Base-by-base conservation (phyloP, 768 basidiomycete species). In the Termitomyces sp. region DNA sequence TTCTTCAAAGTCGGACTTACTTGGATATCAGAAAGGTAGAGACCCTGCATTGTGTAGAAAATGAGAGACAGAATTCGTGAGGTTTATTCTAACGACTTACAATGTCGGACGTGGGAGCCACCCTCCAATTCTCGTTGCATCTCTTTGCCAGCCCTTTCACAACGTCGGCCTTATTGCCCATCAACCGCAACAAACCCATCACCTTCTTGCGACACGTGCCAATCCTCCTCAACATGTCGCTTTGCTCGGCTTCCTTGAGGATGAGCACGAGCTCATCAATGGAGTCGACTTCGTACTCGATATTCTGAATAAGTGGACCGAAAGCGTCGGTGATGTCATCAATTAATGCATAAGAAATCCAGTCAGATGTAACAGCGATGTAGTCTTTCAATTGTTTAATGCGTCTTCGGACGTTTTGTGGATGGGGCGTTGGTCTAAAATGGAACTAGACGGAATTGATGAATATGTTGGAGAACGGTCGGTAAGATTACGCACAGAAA, bases 261-360 rank as follows among this genome's bases (percentile, higher is more conserved):
- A 99, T 99, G 59, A 99, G 77, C 65, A 98, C 97, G 50, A 99
- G 81, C 75, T 99, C 97, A 66, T 98, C 97, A 61, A 99, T 98
- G 60, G 89, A 92, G 74, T 99, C 97, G 73, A 99, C 97, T 74
- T 99, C 97, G 65, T 98, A 98, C 71, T 99, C 97, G 72, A 98
- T 99, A 69, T 88, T 87, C 72, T 98, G 97, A 66, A 99, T 98
- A 57, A 99, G 82, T 5, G 97, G 97, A 15, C 97, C 97, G 69
- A 99, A 99, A 9, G 94, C 96, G 68, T 99, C 97, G 49, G 97
- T 98, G 70, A 99, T 98, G 73, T 99, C 97, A 74, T 99, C 97
- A 68, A 99, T 99, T 59, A 99, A 83, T 10, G 97, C 97, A 66
- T 99, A 99, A 5, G 95, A 98, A 63, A 99, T 99, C 97, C 97